Conservation (phyloP, 2,329 filamentous ascomycete species). For the Leptographium flavum region DNA sequence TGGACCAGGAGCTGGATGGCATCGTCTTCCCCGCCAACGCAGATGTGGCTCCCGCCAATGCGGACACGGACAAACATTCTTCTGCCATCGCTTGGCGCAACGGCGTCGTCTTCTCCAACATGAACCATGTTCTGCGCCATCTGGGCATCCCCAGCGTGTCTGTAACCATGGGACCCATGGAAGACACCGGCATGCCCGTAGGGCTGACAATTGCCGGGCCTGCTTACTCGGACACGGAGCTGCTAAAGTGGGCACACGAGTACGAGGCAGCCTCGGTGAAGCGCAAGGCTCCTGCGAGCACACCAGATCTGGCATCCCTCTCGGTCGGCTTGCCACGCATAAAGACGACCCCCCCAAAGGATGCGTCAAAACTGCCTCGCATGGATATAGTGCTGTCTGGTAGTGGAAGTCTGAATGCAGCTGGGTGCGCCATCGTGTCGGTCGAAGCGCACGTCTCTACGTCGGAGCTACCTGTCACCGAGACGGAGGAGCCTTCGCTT, state of each 20-base stretch:
- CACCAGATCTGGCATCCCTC: no score
- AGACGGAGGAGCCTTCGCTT: background rate
- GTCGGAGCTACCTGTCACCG: no score
- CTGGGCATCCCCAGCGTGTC: constrained; percentile 39
- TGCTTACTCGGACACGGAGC: background rate
- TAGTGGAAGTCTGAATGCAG: no score
- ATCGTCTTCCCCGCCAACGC: background rate
- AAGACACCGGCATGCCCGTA: background rate
- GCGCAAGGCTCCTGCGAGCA: no score
- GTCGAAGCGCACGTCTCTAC: no score
- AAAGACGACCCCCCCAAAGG: no score
- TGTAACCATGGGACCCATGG: constrained; percentile 36
- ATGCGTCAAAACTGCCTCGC: no score
- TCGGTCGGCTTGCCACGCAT: no score
- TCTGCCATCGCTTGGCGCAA: constrained; percentile 24
- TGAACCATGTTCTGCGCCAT: constrained; percentile 36
- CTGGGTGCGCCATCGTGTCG: no score
- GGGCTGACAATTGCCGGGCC: background rate
- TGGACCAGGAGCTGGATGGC: background rate
- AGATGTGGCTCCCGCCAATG: background rate
- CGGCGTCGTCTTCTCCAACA: constrained; percentile 38
- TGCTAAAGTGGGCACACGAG: background rate
- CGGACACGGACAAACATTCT: background rate
- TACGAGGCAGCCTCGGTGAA: background rate
- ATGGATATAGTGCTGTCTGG: no score